Evolutionary conservation across 768 basidiomycete species (phyloP), one percentile per base, ranked within the genome.

Genomic region (Asterophora parasitica): DNA sequence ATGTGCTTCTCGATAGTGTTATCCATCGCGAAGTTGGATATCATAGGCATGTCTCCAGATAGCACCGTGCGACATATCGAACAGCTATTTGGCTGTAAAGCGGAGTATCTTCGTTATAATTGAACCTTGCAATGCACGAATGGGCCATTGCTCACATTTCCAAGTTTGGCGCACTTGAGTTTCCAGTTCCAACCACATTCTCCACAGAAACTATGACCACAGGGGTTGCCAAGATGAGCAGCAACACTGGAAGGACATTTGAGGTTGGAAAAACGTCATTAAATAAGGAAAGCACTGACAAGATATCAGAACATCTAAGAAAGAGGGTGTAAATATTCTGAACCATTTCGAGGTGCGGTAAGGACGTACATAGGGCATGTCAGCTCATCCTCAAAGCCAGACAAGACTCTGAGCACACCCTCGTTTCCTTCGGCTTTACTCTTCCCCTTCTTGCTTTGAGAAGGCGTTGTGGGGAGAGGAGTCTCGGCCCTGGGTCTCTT

Each of bases 151-250:
- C 75, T 36, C 30, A 31, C 30, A 10, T 31, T 31, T 12, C 30
- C 30, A 31, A 9, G 9, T 31, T 31, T 3, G 49, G 83, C 84
- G 46, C 76, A 78, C 57, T 73, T 70, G 33, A 58, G 56, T 44
- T 79, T 66, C 85, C 85, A 88, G 48, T 69, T 62, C 64, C 75
- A 72, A 9, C 77, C 78, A 57, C 87, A 89, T 34, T 77, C 73
- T 7, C 82, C 87, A 49, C 87, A 89, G 50, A 76, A 77, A 19
- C 77, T 81, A 58, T 89, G 87, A 10, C 87, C 87, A 55, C 87
- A 89, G 2, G 86, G 83, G 57, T 81, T 85, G 17, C 77, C 73
- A 20, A 80, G 51, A 58, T 88, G 80, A 3, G 83, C 70, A 27
- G 73, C 76, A 28, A 77, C 82, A 46, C 86, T 87, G 50, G 11